Evolutionary conservation across 805 yeast species (phyloP).

Genomic region (Ogataea minuta): DNA sequence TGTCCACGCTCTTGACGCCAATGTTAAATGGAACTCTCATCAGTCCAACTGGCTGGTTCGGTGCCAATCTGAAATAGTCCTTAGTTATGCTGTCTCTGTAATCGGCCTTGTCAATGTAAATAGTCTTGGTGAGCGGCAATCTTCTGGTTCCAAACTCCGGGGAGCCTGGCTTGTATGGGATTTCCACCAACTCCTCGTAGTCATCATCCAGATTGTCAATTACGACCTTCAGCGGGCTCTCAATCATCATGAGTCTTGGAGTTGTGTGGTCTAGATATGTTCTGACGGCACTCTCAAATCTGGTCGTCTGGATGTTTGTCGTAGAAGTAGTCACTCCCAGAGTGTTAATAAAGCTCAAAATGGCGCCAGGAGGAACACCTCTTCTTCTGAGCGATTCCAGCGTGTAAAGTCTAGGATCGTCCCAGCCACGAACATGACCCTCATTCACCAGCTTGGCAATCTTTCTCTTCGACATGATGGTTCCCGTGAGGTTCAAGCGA

Average conservation of each 20-base stretch:
- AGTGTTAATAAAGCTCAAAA: slow-evolving; percentile 87
- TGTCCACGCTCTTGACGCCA: slow-evolving; percentile 65
- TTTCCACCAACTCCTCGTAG: slow-evolving; percentile 62
- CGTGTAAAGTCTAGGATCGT: slow-evolving; percentile 95
- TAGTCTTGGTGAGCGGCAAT: slow-evolving; percentile 70
- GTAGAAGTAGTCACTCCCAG: slow-evolving; percentile 95
- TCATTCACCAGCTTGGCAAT: slow-evolving; percentile 89
- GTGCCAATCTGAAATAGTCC: slow-evolving; percentile 91
- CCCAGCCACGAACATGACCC: slow-evolving; percentile 89
- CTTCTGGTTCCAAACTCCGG: slow-evolving; percentile 72
- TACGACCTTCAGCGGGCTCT: slow-evolving; percentile 81
- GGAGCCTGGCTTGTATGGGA: slow-evolving; percentile 88
- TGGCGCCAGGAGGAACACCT: slow-evolving; percentile 99
- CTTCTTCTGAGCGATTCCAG: slow-evolving; percentile 93
- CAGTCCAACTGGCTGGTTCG: slow-evolving; percentile 92
- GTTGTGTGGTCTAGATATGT: slow-evolving; percentile 84
- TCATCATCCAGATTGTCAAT: slow-evolving; percentile 80
- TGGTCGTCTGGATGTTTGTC: slow-evolving; percentile 82
- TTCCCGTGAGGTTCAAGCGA: slow-evolving; percentile 90
- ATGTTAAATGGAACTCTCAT: slow-evolving; percentile 86
- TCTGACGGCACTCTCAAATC: slow-evolving; percentile 90
- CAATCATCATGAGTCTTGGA: slow-evolving; percentile 91
- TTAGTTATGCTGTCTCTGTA: slow-evolving; percentile 63
- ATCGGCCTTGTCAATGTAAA: slow-evolving; percentile 88
- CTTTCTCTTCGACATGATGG: slow-evolving; percentile 92